Percentiles rank a stretch among this genome's conserved stretches.
Evolutionary conservation across 768 basidiomycete genomes (phyloP).

Genomic region (Brasilioporus rufonigricans): DNA sequence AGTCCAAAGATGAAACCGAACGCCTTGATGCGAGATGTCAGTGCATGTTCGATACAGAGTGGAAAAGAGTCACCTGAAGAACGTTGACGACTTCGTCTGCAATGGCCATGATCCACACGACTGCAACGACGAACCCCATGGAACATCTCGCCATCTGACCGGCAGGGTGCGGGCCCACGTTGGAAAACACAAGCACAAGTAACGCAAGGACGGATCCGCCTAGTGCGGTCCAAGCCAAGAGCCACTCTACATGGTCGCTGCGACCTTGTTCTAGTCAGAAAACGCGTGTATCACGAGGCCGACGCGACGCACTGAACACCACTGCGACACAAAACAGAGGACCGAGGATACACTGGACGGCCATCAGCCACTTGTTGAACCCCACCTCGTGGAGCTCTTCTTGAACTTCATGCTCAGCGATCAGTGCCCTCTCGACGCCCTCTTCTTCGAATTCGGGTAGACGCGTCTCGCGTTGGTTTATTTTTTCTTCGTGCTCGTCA

Average conservation of each 20-base stretch:
- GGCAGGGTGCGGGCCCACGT: slow-evolving; percentile 53
- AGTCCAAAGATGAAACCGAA: slow-evolving; percentile 93
- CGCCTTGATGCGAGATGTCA: slow-evolving; percentile 48
- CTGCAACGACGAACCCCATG: slow-evolving; percentile 86
- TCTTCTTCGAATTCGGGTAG: slow-evolving; percentile 77
- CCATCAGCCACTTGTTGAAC: slow-evolving; percentile 83
- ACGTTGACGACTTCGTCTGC: slow-evolving; percentile 95
- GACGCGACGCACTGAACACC: slow-evolving; percentile 63
- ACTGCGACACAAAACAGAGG: slow-evolving; percentile 75
- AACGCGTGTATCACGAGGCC: not conserved
- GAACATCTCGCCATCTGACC: slow-evolving; percentile 74
- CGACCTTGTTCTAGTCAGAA: slow-evolving; percentile 25
- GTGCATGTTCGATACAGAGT: not conserved
- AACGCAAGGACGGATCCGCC: slow-evolving; percentile 53
- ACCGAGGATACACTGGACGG: slow-evolving; percentile 77
- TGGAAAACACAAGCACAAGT: slow-evolving; percentile 58
- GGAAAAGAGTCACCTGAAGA: slow-evolving; percentile 57
- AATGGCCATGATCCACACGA: slow-evolving; percentile 98
- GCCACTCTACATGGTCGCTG: slow-evolving; percentile 43
- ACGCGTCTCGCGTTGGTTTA: slow-evolving; percentile 38
- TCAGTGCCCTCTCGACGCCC: slow-evolving; percentile 61
- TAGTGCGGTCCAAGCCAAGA: slow-evolving; percentile 52
- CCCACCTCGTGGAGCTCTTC: slow-evolving; percentile 63
- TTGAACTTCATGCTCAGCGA: slow-evolving; percentile 72
- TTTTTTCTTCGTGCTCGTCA: slow-evolving; percentile 23